A percentile compares a stretch with the other conserved stretches of the same genome.
phyloP scores from a whole-genome alignment of 1,284 basidiomycete genomes.

The Leccinum pachyderme region DNA sequence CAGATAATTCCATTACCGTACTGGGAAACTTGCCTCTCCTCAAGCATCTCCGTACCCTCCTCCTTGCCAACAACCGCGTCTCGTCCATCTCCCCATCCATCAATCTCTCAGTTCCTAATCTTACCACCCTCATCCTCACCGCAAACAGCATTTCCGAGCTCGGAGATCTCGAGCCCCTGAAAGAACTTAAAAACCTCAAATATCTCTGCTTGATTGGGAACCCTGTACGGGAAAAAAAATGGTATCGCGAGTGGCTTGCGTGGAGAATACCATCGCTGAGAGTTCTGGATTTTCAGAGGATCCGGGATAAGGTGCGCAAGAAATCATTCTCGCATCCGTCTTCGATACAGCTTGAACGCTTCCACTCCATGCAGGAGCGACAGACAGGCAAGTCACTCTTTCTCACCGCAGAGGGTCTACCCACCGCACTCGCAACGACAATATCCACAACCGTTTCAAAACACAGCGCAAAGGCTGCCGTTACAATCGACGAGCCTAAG shows the following conservation, averaged over 20 bases:
- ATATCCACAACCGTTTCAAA: conserved; percentile 73
- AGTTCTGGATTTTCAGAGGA: conserved; percentile 95
- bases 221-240: conserved; percentile 89
- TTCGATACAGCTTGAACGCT: conserved; percentile 29
- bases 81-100: conserved; percentile 78
- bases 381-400: conserved; percentile 72
- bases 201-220: conserved; percentile 88
- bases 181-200: conserved; percentile 74
- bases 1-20: conserved; percentile 90
- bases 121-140: conserved; percentile 77
- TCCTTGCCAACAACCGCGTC: conserved; percentile 88
- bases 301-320: conserved; percentile 87
- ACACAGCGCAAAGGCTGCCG: conserved; percentile 52
- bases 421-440: conserved; percentile 79
- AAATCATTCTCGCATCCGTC: conserved; percentile 24
- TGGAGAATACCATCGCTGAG: conserved; percentile 82
- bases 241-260: conserved; percentile 95
- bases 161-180: conserved; percentile 84
- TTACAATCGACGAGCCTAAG: conserved; percentile 74
- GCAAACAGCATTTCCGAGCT: conserved; percentile 75
- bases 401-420: conserved; percentile 70
- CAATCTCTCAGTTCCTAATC: conserved; percentile 80
- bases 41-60: conserved; percentile 75
- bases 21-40: conserved; percentile 87
- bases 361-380: conserved; percentile 60